A percentile compares a stretch with the other conserved stretches of the same genome.
These are phyloP conservation scores for Pulveroboletus sp. DNA, from an alignment of 768 basidiomycete genomes.

Conservation along the genomic window DNA sequence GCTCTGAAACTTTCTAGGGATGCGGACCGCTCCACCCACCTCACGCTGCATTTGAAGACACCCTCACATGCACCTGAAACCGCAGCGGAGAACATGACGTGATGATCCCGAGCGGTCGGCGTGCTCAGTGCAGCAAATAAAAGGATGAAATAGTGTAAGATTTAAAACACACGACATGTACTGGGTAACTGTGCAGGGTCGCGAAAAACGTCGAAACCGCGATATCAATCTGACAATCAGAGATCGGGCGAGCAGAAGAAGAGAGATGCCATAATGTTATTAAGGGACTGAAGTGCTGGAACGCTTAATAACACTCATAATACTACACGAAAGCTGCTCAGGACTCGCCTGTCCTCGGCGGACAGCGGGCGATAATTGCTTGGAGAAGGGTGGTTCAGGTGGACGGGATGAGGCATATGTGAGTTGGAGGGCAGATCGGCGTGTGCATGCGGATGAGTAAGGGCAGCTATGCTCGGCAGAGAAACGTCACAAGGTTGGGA, in stretches of 20 bases:
- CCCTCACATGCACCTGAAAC: not conserved
- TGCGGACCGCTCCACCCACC: too few species aligned
- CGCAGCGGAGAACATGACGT: not conserved
- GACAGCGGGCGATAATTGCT: constrained; percentile 39
- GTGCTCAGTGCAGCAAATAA: not conserved
- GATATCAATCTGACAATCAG: not conserved
- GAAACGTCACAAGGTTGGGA: constrained; percentile 6
- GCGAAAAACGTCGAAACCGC: not conserved
- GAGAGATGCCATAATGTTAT: not conserved
- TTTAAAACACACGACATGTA: not conserved
- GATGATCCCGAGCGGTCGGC: not conserved
- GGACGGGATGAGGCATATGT: constrained; percentile 12
- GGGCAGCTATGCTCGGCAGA: constrained; percentile 22
- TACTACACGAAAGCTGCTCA: constrained; percentile 52
- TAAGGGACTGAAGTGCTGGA: not conserved
- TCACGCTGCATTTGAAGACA: not conserved
- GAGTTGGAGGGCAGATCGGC: not conserved
- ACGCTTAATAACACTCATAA: constrained; percentile 24
- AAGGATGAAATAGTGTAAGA: not conserved
- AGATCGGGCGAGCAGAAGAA: not conserved
- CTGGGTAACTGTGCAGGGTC: constrained; percentile 1
- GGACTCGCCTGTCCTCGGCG: constrained; percentile 54
- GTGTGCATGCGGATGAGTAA: constrained; percentile 8
- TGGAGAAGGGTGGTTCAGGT: constrained; percentile 22
- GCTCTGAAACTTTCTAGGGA: not conserved